Percentiles rank a stretch among this genome's conserved stretches.
Evolutionary conservation across 2,329 filamentous ascomycete species (phyloP).

Genomic region (Meredithiella fracta): DNA sequence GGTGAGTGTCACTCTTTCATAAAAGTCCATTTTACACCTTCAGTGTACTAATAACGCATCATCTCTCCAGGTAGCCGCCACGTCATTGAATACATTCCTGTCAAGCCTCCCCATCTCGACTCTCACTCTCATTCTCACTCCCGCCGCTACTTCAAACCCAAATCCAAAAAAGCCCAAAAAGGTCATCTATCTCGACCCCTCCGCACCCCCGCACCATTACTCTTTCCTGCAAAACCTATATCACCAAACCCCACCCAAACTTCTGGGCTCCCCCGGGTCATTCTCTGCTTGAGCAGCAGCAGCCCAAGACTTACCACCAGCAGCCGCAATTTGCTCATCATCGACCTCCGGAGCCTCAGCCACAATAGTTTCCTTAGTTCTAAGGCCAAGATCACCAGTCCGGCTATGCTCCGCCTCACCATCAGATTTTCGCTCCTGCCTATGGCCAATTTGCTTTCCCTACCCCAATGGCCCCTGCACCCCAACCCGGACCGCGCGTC

Average conservation of each 20-base stretch:
- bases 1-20: background rate
- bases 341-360: background rate
- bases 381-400: background rate
- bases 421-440: background rate
- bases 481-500: background rate
- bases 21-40: background rate
- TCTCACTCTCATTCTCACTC: background rate
- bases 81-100: background rate
- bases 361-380: background rate
- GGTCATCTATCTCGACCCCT: constrained; percentile 2
- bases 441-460: background rate
- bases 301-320: background rate
- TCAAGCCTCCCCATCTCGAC: background rate
- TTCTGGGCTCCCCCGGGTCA: background rate
- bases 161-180: background rate
- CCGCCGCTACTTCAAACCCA: background rate
- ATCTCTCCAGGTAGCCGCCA: background rate
- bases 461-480: background rate
- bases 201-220: background rate
- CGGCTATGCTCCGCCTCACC: background rate
- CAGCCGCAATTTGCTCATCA: background rate
- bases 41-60: background rate
- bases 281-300: background rate
- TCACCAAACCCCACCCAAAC: background rate
- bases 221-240: background rate